Conservation (phyloP, 148 eudicot genomes). For the Vaccinium vitisidaea region DNA sequence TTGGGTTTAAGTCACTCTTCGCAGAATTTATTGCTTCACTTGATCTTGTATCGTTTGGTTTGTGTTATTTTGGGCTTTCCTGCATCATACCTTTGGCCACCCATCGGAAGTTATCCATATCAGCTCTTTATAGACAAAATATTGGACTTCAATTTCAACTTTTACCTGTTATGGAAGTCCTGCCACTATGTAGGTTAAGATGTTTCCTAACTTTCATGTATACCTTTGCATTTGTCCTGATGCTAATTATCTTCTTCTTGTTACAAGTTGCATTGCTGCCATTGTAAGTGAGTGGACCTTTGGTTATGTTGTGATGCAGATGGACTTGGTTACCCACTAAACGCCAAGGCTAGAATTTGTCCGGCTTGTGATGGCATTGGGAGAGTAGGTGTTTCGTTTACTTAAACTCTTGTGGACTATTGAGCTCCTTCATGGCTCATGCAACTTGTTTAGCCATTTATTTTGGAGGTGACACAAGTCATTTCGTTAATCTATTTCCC, state of each 20-base stretch:
- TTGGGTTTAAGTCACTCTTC: background rate
- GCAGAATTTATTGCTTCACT: background rate
- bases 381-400: conserved; percentile 47
- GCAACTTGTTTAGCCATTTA: background rate
- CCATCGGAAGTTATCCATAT: background rate
- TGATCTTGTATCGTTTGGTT: background rate
- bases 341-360: conserved; percentile 70
- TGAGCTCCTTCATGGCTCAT: background rate
- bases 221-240: background rate
- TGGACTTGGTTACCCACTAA: conserved; percentile 77
- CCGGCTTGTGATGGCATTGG: conserved; percentile 79
- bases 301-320: conserved; percentile 43
- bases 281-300: conserved; percentile 17
- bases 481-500: conserved; percentile 4
- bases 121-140: background rate
- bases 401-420: background rate
- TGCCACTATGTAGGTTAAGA: conserved; percentile 2
- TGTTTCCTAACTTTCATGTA: background rate
- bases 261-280: conserved; percentile 2
- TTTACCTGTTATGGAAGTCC: conserved; percentile 1
- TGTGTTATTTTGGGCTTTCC: background rate
- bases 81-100: background rate
- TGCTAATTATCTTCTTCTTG: conserved; percentile 10
- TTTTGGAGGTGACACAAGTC: background rate
- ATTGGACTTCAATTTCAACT: background rate